Conservation (phyloP, 306 rosid genomes). For the Sicyos baderoa region DNA sequence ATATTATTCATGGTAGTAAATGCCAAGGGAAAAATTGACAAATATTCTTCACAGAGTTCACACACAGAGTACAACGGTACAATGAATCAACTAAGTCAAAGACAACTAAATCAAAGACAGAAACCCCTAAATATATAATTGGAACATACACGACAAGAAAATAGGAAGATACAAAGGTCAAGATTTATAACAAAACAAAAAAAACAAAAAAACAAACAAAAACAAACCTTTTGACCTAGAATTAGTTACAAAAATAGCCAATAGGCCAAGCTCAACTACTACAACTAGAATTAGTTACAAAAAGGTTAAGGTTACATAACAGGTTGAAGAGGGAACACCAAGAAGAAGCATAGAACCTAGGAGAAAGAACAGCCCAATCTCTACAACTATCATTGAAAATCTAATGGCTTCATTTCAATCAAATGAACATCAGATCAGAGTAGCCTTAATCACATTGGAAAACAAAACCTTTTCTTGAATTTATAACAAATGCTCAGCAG, state of each 20-base stretch:
- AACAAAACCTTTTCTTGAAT: not conserved
- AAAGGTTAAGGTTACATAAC: not conserved
- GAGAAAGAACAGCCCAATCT: not conserved
- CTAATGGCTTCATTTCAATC: not conserved
- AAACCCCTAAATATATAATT: not conserved
- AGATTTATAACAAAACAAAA: not conserved
- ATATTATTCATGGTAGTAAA: not conserved
- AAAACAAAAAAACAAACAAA: not conserved
- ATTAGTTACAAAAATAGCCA: constrained; percentile 4
- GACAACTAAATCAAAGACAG: not conserved
- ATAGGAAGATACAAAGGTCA: not conserved
- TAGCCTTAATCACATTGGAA: not conserved
- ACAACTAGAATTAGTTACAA: not conserved
- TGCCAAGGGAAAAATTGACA: not conserved
- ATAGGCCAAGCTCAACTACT: constrained; percentile 3
- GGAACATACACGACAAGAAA: not conserved
- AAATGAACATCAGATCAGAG: not conserved
- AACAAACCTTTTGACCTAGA: not conserved
- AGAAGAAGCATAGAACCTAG: constrained; percentile 6
- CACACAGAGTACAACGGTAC: not conserved
- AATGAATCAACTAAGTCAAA: not conserved
- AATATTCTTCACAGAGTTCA: not conserved
- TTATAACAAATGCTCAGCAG: not conserved
- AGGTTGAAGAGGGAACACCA: not conserved
- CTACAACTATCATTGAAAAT: constrained; percentile 6